Conservation (phyloP, 306 rosid genomes). For the Myrica gale region DNA sequence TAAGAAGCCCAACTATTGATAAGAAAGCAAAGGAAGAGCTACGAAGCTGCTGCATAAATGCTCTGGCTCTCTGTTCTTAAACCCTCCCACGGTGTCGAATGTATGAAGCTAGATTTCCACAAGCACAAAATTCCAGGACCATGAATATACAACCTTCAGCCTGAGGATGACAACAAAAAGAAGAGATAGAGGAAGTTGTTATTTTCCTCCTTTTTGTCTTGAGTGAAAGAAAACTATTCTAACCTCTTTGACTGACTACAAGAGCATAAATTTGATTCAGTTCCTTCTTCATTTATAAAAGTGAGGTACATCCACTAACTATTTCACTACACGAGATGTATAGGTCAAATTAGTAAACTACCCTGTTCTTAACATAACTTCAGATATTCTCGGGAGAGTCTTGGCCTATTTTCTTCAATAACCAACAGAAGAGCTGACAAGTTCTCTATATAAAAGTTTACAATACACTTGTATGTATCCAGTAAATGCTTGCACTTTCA, state of each 20-base stretch:
- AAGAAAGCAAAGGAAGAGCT: conserved; percentile 22
- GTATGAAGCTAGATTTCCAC: conserved; percentile 59
- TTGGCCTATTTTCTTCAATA: not conserved
- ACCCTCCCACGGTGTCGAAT: conserved; percentile 51
- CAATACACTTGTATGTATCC: too few relatives aligned
- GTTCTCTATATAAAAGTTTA: not conserved
- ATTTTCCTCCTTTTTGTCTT: not conserved
- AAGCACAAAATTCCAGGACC: conserved; percentile 58
- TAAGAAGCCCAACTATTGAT: not conserved
- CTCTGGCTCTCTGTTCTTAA: conserved; percentile 46
- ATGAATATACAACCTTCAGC: conserved; percentile 45
- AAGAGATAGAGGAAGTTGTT: conserved; percentile 14
- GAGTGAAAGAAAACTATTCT: not conserved
- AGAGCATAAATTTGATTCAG: not conserved
- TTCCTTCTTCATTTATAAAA: too few relatives aligned
- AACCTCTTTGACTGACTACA: not conserved
- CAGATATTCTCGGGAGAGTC: not conserved
- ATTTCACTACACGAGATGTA: not conserved
- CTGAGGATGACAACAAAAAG: conserved; percentile 23
- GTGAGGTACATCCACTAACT: not conserved
- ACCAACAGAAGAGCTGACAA: not conserved
- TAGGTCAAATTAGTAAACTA: not conserved
- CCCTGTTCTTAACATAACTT: not conserved
- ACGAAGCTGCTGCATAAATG: conserved; percentile 68
- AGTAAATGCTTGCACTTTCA: not conserved